Conservation (phyloP, 2,329 filamentous ascomycete genomes). For the Alternaria sp. region DNA sequence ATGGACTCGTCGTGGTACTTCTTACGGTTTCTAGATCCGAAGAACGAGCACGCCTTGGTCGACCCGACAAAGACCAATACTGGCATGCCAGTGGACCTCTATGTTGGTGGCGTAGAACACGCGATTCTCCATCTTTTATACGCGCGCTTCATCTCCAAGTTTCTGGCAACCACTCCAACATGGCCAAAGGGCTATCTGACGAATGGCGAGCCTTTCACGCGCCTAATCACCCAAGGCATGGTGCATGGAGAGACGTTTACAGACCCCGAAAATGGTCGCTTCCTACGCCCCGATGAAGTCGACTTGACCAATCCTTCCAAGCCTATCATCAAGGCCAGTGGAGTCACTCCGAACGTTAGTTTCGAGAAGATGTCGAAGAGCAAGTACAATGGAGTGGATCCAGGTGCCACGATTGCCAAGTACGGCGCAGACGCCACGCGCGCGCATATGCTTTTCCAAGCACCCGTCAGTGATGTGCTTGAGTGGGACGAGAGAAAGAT, state of each 20-base stretch:
- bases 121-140: conserved; percentile 90
- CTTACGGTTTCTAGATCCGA: conserved; percentile 76
- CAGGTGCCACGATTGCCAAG: conserved; percentile 70
- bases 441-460: conserved; percentile 88
- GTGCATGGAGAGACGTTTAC: conserved; percentile 86
- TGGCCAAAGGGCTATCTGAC: conserved; percentile 45
- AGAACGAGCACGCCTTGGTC: conserved; percentile 68
- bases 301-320: conserved; percentile 63
- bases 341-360: conserved; percentile 64
- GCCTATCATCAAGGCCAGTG: conserved; percentile 68
- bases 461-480: conserved; percentile 80
- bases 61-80: conserved; percentile 62
- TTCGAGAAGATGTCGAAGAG: conserved; percentile 97
- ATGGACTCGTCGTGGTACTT: conserved; percentile 97
- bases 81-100: conserved; percentile 80
- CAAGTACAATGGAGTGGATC: conserved; percentile 90
- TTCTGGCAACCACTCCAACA: conserved; percentile 66
- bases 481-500: conserved; percentile 90
- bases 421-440: conserved; percentile 85
- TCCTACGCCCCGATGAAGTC: conserved; percentile 78
- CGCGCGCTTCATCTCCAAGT: conserved; percentile 89
- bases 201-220: conserved; percentile 76
- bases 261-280: conserved; percentile 75
- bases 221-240: conserved; percentile 90
- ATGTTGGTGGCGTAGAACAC: conserved; percentile 88